These are phyloP conservation scores for Talaromyces amestolkiae DNA, from an alignment of 2,329 filamentous ascomycete species.

Conservation along the genomic window DNA sequence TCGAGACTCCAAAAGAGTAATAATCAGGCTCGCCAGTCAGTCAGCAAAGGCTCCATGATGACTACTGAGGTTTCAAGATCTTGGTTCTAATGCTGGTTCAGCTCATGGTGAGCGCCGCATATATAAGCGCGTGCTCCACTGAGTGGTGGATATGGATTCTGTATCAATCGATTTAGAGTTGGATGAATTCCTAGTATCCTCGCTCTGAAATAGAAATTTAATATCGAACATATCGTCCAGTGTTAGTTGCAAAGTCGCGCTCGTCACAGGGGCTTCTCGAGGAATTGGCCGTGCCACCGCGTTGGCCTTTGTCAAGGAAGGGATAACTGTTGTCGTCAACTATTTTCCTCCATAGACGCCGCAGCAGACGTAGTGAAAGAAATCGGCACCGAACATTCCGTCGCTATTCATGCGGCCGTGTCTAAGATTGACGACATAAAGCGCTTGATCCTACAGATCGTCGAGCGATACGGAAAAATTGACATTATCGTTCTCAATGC, in stretches of 20 bases:
- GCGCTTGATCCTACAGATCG: conserved; percentile 49
- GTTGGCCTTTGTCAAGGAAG: not conserved
- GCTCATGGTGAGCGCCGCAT: not conserved
- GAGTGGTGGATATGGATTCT: not conserved
- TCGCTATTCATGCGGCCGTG: conserved; percentile 58
- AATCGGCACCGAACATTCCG: conserved; percentile 47
- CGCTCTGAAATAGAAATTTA: not conserved
- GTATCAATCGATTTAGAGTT: not conserved
- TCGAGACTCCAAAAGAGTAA: not conserved
- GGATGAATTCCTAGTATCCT: not conserved
- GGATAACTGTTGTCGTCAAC: conserved; percentile 1
- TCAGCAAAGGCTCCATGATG: not conserved
- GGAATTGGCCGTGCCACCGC: conserved; percentile 10
- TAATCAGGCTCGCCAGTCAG: not conserved
- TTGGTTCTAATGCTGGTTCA: not conserved
- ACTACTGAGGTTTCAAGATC: not conserved
- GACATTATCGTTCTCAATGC: conserved; percentile 60
- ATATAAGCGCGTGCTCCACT: not conserved
- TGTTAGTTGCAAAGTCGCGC: conserved; percentile 3
- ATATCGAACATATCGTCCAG: not conserved
- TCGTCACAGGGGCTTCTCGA: conserved; percentile 8
- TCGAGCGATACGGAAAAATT: conserved; percentile 54
- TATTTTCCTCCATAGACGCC: conserved; percentile 1
- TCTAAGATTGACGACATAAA: conserved; percentile 48
- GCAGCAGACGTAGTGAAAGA: conserved; percentile 41